Conservation (phyloP, 1,139 yeast genomes). For the Pichia sp. region DNA sequence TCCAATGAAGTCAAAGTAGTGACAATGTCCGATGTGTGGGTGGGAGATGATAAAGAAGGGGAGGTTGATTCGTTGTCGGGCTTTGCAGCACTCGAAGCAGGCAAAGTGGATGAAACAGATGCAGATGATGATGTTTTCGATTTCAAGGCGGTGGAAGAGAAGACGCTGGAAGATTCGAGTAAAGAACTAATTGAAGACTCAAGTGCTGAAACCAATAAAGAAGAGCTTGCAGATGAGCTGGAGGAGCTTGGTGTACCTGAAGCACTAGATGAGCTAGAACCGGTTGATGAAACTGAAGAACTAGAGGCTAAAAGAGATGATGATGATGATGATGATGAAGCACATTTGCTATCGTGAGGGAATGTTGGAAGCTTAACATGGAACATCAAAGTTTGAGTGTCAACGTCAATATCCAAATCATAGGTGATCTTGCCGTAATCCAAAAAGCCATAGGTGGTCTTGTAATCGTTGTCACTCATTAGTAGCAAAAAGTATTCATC, state of each 20-base stretch:
- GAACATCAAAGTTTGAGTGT: slow-evolving; percentile 46
- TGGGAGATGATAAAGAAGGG: slow-evolving; percentile 8
- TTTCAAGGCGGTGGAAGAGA: too few relatives aligned
- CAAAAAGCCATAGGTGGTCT: slow-evolving; percentile 33
- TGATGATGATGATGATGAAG: slow-evolving; percentile 12
- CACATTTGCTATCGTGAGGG: slow-evolving; percentile 13
- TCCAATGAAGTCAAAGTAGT: background rate
- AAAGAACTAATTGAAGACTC: too few relatives aligned
- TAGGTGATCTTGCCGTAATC: slow-evolving; percentile 27
- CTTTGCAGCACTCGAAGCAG: too few relatives aligned
- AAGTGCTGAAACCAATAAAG: too few relatives aligned
- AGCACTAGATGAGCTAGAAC: too few relatives aligned
- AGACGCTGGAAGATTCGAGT: too few relatives aligned
- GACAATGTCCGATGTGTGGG: too few relatives aligned
- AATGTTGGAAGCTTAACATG: slow-evolving; percentile 23
- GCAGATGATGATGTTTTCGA: too few relatives aligned
- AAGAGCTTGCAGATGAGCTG: background rate
- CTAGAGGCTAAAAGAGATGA: slow-evolving; percentile 6
- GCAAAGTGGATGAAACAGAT: too few relatives aligned
- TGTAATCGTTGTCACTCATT: slow-evolving; percentile 40
- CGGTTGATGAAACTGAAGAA: slow-evolving; percentile 2
- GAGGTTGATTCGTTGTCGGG: slow-evolving; percentile 9
- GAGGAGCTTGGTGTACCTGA: too few relatives aligned
- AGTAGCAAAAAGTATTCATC: slow-evolving; percentile 44
- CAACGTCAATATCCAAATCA: slow-evolving; percentile 51